Evolutionary conservation across 192 early-diverging fungal species (phyloP), one percentile per base, ranked within the genome.

Genomic region (Backusella liffmaniae): DNA sequence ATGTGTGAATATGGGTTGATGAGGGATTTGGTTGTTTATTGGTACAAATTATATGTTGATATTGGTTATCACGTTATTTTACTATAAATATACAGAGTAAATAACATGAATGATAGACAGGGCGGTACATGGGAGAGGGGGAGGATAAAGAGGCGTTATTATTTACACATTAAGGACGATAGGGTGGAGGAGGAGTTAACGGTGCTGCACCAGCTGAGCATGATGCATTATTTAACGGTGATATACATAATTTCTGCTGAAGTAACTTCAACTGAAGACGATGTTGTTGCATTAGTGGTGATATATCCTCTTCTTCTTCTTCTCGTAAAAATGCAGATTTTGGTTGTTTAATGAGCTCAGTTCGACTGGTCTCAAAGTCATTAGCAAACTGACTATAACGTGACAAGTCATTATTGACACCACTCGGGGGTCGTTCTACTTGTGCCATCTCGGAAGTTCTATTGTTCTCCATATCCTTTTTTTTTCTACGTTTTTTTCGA

Each of bases 321-420:
- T 29, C 23, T 62, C 12, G 16, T 41, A 29, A 37, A 39, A 34
- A 29, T 29, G 42, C 37, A 26, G 34, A 26, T 66, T 39, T 62
- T 62, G 56, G 59, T 21, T 18, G 42, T 34, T 42, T 42, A 72
- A 44, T 51, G 23, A 32, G 36, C 15, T 23, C 26, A 13, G 26
- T 35, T 9, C 13, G 21, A 34, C 56, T 65, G 15, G n/a, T 62
- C 26, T 62, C 65, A 49, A 74, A 74, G 41, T 74, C 73, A 66
- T 18, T 66, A n/a, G 73, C 73, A 74, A 74, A 74, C 30, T 66
- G 73, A 44, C 39, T 65, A 67, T 49, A 39, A 36, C 56, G 56
- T 62, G 56, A 62, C 56, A 62, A 62, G 56, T 62, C 56, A 62
- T 62, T 62, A 62, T 62, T 62, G 56, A 62, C 56, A 62, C 56